Evolutionary conservation across 2,329 filamentous ascomycete genomes (phyloP), one percentile per base, ranked within the genome.

Genomic region (Ceratocystis huliohia): DNA sequence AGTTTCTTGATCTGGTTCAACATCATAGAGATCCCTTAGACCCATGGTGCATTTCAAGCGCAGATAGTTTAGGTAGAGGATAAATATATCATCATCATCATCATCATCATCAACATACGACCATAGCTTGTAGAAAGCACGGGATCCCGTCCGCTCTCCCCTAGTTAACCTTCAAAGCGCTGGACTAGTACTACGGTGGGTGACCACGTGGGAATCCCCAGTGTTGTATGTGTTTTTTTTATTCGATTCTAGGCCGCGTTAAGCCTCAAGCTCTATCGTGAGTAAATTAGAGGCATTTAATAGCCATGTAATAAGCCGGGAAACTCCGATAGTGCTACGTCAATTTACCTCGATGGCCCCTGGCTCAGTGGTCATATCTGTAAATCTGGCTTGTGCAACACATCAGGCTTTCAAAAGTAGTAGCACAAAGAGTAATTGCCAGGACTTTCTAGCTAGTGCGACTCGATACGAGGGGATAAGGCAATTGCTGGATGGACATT

Each of bases 141-240:
- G 45, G 45, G 45, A n/a, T 48, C 45, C 45, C 45, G 45, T 48
- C 45, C 7, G 45, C 45, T 48, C 45, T n/a, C 45, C 45, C 45
- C 45, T 20, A 48, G 45, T 48, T n/a, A 30, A 30, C 28, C 28
- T 30, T 5, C 28, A 5, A 30, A 30, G 28, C 28, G 28, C 28
- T 30, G 28, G 45, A 48, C 13, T n/a, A 48, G 45, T 48, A 48
- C 15, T 48, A 48, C 45, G 45, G 45, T 48, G 45, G 45, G n/a
- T 50, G 46, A 50, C 46, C 46, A 50, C 46, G 46, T 50, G 46
- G 5, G 46, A 50, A 50, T 50, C 3, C 46, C 46, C 46, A 22
- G 46, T 50, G 46, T 50, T 50, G 46, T 50, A 22, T 50, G 46
- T 50, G n/a, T 50, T 50, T 50, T 50, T 50, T n/a, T 50, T 37